Base-by-base conservation (phyloP, 1,139 yeast species). In the Suzukiozyma palmioleophila region DNA sequence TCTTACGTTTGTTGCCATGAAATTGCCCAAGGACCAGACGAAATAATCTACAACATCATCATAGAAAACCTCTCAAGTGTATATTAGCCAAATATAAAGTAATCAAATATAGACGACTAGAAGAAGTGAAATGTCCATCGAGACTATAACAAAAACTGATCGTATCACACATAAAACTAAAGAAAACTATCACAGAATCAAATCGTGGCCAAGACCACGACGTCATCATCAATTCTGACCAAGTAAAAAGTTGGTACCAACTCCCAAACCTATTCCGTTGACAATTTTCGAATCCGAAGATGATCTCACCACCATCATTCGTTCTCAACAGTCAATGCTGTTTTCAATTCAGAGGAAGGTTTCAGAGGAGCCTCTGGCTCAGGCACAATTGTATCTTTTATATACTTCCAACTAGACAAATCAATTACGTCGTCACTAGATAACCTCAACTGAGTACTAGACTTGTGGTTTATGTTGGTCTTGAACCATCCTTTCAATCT, bases 1-100 rank as follows among this genome's bases (percentile, higher is more conserved):
- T 2, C 59, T 83, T 5, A 64, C 79, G 5, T 76, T 83, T 47
- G 49, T 81, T 26, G 60, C 66, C 14, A 51, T 79, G 34, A 78
- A 76, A 44, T 3, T 28, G 14, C 31, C 31, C 10, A 8, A 28
- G 16, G 16, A 8, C 6, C n/a, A n/a, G n/a, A n/a, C n/a, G n/a
- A 8, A 26, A 11, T 26, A 9, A 26, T 26, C 28, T 26, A 26
- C n/a, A 26, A 11, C 13, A 11, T 12, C 13, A 26, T 12, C 13
- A 26, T 9, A 9, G 4, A 26, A 26, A 26, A 7, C 7, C 22
- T 26, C n/a, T 12, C 16, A 28, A 28, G 14, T 28, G 31, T 28
- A 28, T 28, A 28, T 28, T 28, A 28, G 28, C 13, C 13, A 26
- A 26, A 26, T 6, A 26, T 26, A 5, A 26, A 18, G 25, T 26